phyloP scores from a whole-genome alignment of 164 flowering plant species.

The Aristolochia contorta region DNA sequence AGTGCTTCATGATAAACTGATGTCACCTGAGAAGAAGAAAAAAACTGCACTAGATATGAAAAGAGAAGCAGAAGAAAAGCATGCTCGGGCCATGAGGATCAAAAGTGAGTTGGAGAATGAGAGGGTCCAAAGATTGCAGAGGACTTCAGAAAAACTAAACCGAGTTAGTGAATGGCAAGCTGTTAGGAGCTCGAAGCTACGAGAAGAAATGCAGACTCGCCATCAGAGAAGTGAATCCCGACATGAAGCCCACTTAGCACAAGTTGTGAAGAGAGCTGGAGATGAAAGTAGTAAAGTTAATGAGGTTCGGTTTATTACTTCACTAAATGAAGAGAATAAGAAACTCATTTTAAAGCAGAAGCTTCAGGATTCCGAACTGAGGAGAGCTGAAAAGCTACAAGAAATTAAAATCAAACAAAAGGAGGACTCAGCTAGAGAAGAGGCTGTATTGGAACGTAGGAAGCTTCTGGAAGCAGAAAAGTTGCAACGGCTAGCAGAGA shows the following conservation, averaged over 20 bases:
- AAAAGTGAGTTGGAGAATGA: conserved; percentile 81
- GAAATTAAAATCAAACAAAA: conserved; percentile 73
- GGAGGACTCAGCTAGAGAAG: conserved; percentile 94
- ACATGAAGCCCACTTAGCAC: conserved; percentile 87
- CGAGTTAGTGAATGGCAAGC: conserved; percentile 97
- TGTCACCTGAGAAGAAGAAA: conserved; percentile 93
- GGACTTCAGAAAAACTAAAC: conserved; percentile 75
- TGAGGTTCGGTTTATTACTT: conserved; percentile 96
- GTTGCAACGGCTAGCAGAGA: conserved; percentile 91
- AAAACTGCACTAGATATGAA: conserved; percentile 75
- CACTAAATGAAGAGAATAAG: conserved; percentile 89
- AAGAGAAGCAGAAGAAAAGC: conserved; percentile 90
- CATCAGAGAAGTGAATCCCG: conserved; percentile 88
- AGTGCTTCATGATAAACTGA: conserved; percentile 74
- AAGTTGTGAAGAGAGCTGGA: conserved; percentile 90
- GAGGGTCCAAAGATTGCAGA: conserved; percentile 80
- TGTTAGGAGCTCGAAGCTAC: conserved; percentile 67
- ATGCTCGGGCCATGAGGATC: conserved; percentile 87
- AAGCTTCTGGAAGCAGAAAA: conserved; percentile 86
- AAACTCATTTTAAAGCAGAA: conserved; percentile 79
- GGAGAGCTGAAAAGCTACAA: conserved; percentile 92
- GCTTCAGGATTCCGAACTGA: conserved; percentile 80
- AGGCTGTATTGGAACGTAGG: conserved; percentile 89
- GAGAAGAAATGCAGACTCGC: conserved; percentile 85
- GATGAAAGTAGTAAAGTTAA: conserved; percentile 97